Conservation (phyloP, 768 basidiomycete genomes). For the Tylopilus rubrobrunneus region DNA sequence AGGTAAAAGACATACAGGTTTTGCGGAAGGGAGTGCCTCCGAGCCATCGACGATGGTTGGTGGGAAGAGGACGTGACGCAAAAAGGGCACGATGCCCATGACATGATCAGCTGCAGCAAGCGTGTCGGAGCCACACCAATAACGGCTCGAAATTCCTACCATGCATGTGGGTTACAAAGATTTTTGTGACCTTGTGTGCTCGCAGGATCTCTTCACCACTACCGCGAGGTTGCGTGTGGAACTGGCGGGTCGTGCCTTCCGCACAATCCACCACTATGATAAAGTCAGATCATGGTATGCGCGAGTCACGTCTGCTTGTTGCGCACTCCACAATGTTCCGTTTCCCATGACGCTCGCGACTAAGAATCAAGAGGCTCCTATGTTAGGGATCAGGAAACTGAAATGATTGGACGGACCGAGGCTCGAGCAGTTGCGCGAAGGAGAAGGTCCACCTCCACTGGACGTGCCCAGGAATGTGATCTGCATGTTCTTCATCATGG, state of each 20-base stretch:
- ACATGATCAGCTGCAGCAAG: conserved; percentile 58
- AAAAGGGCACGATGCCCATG: conserved; percentile 67
- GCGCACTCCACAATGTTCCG: conserved; percentile 65
- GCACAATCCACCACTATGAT: conserved; percentile 76
- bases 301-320: background rate
- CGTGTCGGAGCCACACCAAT: background rate
- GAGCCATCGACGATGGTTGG: conserved; percentile 26
- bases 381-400: background rate
- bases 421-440: conserved; percentile 73
- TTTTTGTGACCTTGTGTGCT: conserved; percentile 50
- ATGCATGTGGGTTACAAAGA: conserved; percentile 87
- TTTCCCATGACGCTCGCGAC: conserved; percentile 55
- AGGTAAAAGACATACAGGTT: conserved; percentile 7
- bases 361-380: conserved; percentile 2
- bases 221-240: conserved; percentile 48
- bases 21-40: conserved; percentile 8
- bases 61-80: conserved; percentile 55
- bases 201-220: conserved; percentile 33
- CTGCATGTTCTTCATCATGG: conserved; percentile 42
- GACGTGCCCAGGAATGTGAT: conserved; percentile 76
- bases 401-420: conserved; percentile 32
- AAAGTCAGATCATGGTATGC: conserved; percentile 1
- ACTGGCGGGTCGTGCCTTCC: conserved; percentile 74
- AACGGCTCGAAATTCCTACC: conserved; percentile 35
- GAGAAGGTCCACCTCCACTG: conserved; percentile 71